These are phyloP conservation scores for Debaryomyces prosopidis DNA, from an alignment of 805 yeast species.

Conservation along the genomic window DNA sequence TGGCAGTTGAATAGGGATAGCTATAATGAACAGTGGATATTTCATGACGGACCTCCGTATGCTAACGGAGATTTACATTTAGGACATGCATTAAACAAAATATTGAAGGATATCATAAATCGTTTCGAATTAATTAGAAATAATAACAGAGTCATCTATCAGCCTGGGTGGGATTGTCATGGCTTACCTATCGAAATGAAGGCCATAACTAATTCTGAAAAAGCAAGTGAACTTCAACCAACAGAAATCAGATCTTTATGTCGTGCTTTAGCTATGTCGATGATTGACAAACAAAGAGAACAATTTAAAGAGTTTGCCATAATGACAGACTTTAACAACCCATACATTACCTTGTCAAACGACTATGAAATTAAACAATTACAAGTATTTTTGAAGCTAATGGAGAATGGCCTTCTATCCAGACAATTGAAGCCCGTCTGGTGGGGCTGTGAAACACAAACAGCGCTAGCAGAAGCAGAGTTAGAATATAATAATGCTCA, in stretches of 20 bases:
- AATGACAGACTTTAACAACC: slow-evolving; percentile 77
- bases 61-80: slow-evolving; percentile 94
- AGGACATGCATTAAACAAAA: slow-evolving; percentile 90
- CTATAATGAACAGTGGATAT: slow-evolving; percentile 48
- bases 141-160: slow-evolving; percentile 66
- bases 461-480: slow-evolving; percentile 97
- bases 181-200: slow-evolving; percentile 95
- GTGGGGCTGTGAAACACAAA: slow-evolving; percentile 93
- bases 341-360: slow-evolving; percentile 72
- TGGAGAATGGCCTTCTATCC: slow-evolving; percentile 65
- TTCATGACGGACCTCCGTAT: slow-evolving; percentile 98
- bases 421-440: slow-evolving; percentile 93
- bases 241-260: slow-evolving; percentile 69
- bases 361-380: slow-evolving; percentile 77
- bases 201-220: slow-evolving; percentile 43
- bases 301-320: slow-evolving; percentile 74
- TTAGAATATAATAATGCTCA: slow-evolving; percentile 80
- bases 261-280: slow-evolving; percentile 61
- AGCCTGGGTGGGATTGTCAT: slow-evolving; percentile 99
- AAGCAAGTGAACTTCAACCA: slow-evolving; percentile 30
- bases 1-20: slow-evolving; percentile 48
- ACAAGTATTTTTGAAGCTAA: slow-evolving; percentile 62
- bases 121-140: slow-evolving; percentile 61
- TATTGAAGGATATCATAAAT: slow-evolving; percentile 81
- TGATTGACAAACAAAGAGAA: slow-evolving; percentile 62